These are phyloP conservation scores for Pythium utonaiense DNA, from an alignment of 352 stramenopile genomes.

Conservation along the genomic window DNA sequence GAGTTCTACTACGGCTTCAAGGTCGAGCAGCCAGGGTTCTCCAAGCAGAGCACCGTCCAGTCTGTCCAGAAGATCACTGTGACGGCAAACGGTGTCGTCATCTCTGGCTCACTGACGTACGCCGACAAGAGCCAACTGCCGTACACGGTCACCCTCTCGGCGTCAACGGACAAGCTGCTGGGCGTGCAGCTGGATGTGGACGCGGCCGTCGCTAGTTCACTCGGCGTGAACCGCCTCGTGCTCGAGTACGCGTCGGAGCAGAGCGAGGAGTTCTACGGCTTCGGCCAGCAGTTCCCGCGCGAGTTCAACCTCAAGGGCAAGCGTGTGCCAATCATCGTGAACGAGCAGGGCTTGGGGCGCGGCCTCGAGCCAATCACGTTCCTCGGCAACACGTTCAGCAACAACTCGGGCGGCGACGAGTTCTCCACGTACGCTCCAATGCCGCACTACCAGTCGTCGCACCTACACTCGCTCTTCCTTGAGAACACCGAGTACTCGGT, in stretches of 20 bases:
- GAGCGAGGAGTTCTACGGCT: slow-evolving; percentile 14
- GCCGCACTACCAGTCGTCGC: slow-evolving; percentile 15
- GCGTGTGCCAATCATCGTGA: slow-evolving; percentile 15
- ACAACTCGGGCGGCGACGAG: slow-evolving; percentile 12
- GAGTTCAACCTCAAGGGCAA: slow-evolving; percentile 14
- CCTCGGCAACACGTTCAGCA: slow-evolving; percentile 6
- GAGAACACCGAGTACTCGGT: slow-evolving; percentile 17
- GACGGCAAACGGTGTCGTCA: neutral
- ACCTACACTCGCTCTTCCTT: slow-evolving; percentile 2
- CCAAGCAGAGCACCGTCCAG: slow-evolving; percentile 6
- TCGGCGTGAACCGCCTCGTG: slow-evolving; percentile 14
- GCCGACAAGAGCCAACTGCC: neutral
- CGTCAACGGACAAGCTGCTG: neutral
- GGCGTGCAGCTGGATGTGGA: slow-evolving; percentile 3
- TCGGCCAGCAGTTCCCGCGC: slow-evolving; percentile 14
- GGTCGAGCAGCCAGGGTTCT: slow-evolving; percentile 8
- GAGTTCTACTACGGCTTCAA: slow-evolving; percentile 14
- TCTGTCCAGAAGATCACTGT: neutral
- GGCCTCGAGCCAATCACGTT: slow-evolving; percentile 11
- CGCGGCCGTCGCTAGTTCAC: neutral
- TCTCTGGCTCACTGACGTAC: slow-evolving; percentile 2
- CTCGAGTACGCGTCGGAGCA: slow-evolving; percentile 11
- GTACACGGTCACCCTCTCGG: slow-evolving; percentile 2
- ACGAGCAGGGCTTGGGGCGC: slow-evolving; percentile 10
- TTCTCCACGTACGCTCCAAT: slow-evolving; percentile 11